A percentile compares a stretch with the other conserved stretches of the same genome.
These are phyloP conservation scores for Xylariaceae sp. DNA, from an alignment of 2,329 filamentous ascomycete genomes.

Conservation along the genomic window DNA sequence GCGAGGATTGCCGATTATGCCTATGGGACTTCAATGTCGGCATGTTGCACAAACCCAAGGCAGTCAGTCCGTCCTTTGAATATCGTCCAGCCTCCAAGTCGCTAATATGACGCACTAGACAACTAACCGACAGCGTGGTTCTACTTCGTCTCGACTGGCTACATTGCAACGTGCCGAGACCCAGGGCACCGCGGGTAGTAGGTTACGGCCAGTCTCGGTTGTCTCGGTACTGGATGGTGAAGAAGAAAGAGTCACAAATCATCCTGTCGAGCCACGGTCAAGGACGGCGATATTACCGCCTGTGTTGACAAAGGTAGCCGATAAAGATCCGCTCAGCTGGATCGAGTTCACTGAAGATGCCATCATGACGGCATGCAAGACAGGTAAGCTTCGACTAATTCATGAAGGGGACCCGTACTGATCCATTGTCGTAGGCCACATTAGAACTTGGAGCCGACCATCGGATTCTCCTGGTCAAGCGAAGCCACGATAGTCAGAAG, in stretches of 20 bases:
- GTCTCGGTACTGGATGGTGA: conserved; percentile 54
- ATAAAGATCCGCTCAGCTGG: conserved; percentile 86
- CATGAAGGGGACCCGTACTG: conserved; percentile 2
- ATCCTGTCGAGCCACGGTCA: conserved; percentile 82
- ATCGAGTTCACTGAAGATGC: conserved; percentile 91
- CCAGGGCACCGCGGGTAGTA: conserved; percentile 57
- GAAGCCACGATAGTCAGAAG: conserved; percentile 9
- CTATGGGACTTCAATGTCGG: conserved; percentile 98
- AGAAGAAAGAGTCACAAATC: conserved; percentile 66
- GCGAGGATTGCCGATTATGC: conserved; percentile 86
- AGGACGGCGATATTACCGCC: conserved; percentile 86
- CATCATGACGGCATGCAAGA: conserved; percentile 90
- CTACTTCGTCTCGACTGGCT: conserved; percentile 54
- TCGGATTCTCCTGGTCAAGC: conserved; percentile 40
- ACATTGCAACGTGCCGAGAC: conserved; percentile 62
- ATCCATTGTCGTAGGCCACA: conserved; percentile 38
- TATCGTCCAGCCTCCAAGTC: not conserved
- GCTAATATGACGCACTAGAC: conserved; percentile 39
- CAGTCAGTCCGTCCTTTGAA: conserved; percentile 56
- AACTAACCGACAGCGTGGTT: conserved; percentile 59
- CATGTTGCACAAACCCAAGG: conserved; percentile 91
- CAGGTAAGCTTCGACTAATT: conserved; percentile 63
- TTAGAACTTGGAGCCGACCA: conserved; percentile 48
- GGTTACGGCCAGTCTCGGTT: conserved; percentile 72
- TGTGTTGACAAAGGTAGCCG: conserved; percentile 84